Conservation (phyloP, 148 eudicot species). For the Rhododendron vialii region DNA sequence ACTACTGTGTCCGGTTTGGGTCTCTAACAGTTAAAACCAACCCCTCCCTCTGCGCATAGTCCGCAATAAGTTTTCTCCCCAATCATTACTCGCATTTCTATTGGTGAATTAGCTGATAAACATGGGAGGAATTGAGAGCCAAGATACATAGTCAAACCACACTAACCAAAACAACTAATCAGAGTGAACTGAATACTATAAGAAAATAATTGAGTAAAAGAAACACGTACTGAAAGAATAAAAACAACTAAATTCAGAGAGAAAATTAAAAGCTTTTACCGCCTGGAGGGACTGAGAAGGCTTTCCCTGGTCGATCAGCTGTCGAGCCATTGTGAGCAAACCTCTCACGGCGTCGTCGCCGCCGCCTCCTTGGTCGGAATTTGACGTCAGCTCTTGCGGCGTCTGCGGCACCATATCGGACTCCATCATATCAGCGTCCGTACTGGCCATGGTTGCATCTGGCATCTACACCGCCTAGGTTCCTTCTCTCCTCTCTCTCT, state of each 20-base stretch:
- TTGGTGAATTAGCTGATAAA: neutral
- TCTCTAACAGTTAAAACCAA: neutral
- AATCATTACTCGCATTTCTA: neutral
- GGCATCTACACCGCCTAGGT: slow-evolving; percentile 16
- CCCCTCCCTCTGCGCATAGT: neutral
- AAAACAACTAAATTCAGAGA: neutral
- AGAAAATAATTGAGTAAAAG: neutral
- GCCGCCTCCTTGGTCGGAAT: slow-evolving; percentile 24
- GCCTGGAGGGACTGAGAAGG: slow-evolving; percentile 89
- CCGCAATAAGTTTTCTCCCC: neutral
- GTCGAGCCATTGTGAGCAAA: slow-evolving; percentile 59
- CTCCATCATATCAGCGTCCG: slow-evolving; percentile 66
- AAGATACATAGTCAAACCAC: neutral
- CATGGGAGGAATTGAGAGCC: neutral
- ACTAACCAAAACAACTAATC: neutral
- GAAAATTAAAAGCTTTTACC: slow-evolving; percentile 23
- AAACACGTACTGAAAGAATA: neutral
- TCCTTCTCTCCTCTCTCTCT: neutral
- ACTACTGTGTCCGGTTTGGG: neutral
- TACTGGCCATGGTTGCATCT: slow-evolving; percentile 16
- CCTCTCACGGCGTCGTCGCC: slow-evolving; percentile 30
- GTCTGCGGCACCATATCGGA: slow-evolving; percentile 20
- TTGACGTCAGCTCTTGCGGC: slow-evolving; percentile 4
- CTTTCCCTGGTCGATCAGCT: slow-evolving; percentile 61
- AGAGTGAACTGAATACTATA: neutral